Base-by-base conservation (phyloP, 164 flowering plant genomes). In the Chimonanthus praecox region DNA sequence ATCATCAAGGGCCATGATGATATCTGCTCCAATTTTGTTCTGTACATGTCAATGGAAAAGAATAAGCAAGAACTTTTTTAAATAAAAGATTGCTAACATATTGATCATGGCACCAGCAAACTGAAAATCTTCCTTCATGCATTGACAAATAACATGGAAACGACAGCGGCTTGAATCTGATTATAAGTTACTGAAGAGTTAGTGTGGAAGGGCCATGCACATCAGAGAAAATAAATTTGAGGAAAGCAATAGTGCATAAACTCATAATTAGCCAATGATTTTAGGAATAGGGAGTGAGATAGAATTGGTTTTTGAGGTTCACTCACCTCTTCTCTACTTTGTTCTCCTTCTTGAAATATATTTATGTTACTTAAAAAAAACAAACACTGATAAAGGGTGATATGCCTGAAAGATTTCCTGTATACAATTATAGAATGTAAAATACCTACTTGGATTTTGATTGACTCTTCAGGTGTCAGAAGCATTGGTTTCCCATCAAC, bases 1-100 rank as follows among this genome's bases (percentile, higher is more conserved):
- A 84, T 96, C 99, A 86, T 96, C 99, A 76, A 96, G 97, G 69
- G 98, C 99, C 99, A 94, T 96, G 64, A 96, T 96, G 69, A 94
- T 94, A 83, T 96, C 99, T 74, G 98, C 98, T 77, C 99, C 99
- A 77, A 96, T 93, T 83, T 86, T 88, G 77, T 95, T 95, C 98
- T 95, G 97, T 73, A 85, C 54, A 79, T 74, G 13, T 71, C 50
- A 45, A 68, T 2, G 49, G 67, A 8, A 69, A 44, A 64, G 61
- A 20, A 73, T 47, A 75, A 46, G 66, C 47, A 70, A 68, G 21
- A 1, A 8, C 6, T 9, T 13, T 21, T 33, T 33, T 16, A 21
- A 48, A 47, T 46, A 54, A 21, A 33, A 76, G 21, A 33, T 45
- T 47, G 43, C 67, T 46, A 44, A 47, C 33, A 9, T 3, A 13